These are phyloP conservation scores for Zymoseptoria brevis DNA, from an alignment of 2,329 filamentous ascomycete species.

Conservation along the genomic window DNA sequence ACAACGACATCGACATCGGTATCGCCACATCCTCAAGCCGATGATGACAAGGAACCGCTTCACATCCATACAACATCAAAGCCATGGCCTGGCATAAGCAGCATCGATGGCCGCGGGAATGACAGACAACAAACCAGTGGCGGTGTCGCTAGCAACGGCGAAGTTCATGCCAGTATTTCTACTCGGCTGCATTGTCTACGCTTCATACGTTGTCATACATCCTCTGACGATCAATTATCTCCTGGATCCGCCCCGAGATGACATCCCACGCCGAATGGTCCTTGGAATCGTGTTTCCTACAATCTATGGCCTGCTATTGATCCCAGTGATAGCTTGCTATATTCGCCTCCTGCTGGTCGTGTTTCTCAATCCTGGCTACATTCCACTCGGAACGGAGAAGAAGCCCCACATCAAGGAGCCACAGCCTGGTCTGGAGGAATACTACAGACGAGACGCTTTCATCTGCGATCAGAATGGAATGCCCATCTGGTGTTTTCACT, in stretches of 20 bases:
- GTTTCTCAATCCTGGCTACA: conserved; percentile 62
- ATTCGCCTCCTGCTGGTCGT: conserved; percentile 62
- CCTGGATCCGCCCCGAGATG: conserved; percentile 38
- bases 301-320: conserved; percentile 63
- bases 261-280: conserved; percentile 37
- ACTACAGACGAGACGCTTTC: conserved; percentile 77
- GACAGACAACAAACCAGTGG: background rate
- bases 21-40: background rate
- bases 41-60: background rate
- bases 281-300: conserved; percentile 62
- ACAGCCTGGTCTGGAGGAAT: conserved; percentile 61
- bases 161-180: conserved; percentile 24
- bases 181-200: conserved; percentile 24
- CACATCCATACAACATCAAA: background rate
- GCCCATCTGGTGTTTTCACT: conserved; percentile 80
- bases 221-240: conserved; percentile 60
- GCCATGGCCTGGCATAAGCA: background rate
- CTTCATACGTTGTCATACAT: conserved; percentile 24
- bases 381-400: conserved; percentile 51
- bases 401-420: conserved; percentile 31
- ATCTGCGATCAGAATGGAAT: conserved; percentile 73
- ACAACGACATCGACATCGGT: background rate
- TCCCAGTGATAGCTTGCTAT: conserved; percentile 60
- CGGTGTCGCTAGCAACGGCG: conserved; percentile 20
- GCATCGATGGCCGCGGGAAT: background rate